Base-by-base conservation (phyloP, 2,329 filamentous ascomycete species). In the Juglanconis juglandina region DNA sequence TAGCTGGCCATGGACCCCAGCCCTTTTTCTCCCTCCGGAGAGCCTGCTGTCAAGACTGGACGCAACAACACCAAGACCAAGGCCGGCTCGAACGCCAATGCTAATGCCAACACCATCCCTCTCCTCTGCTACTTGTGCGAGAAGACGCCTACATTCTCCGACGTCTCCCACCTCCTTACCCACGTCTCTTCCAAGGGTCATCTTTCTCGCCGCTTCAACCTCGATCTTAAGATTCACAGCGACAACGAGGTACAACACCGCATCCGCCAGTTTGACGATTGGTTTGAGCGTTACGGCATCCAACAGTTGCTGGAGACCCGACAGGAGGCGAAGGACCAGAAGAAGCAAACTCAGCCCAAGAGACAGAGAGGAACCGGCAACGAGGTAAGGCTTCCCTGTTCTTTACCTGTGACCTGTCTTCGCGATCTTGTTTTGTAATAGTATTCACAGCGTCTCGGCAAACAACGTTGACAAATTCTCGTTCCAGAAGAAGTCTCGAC, bases 121-220 rank as follows among this genome's bases (percentile, higher is more conserved):
- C 85, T 97, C 53, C 77, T 86, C 67, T 98, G 94, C 84, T 87
- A 82, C 69, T 88, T 96, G 66, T 98, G 94, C 72, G 88, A 90
- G 41, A 91, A 88, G 66, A 83, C 83, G 63, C 91, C 91, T 44
- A 84, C 77, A 35, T 97, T 97, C 76, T 96, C 92, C 59, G 94
- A 98, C 74, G 81, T 92, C 49, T 96, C 93, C 39, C 94, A 97
- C 73, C 80, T 97, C 42, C 84, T 98, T 70, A 98, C 94, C 11
- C 94, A 98, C 71, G 86, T 97, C 64, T 87, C 90, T 62, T 97
- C 93, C 65, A 97, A 97, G 72, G 89, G 90, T n/a, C 94, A 98
- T 72, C 79, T 97, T 39, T 87, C 92, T 62, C 85, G 91, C 71
- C 87, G 91, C 68, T 96, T 93, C 77, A 92, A 91, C 69, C 82